Evolutionary conservation across 2,329 filamentous ascomycete species (phyloP), one percentile per base, ranked within the genome.

Genomic region (Pestalotiopsis sp.): DNA sequence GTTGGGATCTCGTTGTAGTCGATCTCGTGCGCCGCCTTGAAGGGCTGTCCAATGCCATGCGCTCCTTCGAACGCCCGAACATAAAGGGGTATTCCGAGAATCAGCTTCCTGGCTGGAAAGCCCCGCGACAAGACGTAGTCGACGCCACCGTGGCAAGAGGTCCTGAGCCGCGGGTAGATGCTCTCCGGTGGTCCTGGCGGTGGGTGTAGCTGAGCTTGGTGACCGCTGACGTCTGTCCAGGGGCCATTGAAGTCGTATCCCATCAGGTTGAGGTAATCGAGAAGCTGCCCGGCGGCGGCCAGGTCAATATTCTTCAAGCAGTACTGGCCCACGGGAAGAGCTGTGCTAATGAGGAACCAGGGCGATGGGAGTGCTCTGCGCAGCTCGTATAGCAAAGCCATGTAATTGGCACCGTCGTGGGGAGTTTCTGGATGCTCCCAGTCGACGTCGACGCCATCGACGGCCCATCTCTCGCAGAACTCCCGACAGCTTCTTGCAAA

Each of bases 221-320:
- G 89, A 13, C 90, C 90, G 11, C 85, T 86, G 38, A 86, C 84
- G 25, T 82, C 77, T 2, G 84, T 85, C 90, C 90, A 92, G 7
- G 88, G 84, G 0, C 90, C 90, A 0, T 86, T 84, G 72, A 91
- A 91, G 76, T 92, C 90, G 75, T 92, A 92, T 13, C 86, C 84
- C 91, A 92, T 92, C 59, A 92, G 81, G 74, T 92, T 91, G 70
- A 92, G 80, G 73, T 87, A 82, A 76, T 92, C 89, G 60, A 92
- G 82, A 49, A 87, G 79, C 3, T 81, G 72, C 1, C 85, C 81
- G 1, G 87, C 86, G 12, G 82, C 79, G 2, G 73, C 72, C 3
- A 92, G 79, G 70, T 91, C 83, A 74, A 92, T 89, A 74, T 91
- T 82, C 70, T 82, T 82, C 23, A 92, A 81, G 14, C 86, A 87